Conservation (phyloP, 2,329 filamentous ascomycete species). For the Decorospora gaudefroyi region DNA sequence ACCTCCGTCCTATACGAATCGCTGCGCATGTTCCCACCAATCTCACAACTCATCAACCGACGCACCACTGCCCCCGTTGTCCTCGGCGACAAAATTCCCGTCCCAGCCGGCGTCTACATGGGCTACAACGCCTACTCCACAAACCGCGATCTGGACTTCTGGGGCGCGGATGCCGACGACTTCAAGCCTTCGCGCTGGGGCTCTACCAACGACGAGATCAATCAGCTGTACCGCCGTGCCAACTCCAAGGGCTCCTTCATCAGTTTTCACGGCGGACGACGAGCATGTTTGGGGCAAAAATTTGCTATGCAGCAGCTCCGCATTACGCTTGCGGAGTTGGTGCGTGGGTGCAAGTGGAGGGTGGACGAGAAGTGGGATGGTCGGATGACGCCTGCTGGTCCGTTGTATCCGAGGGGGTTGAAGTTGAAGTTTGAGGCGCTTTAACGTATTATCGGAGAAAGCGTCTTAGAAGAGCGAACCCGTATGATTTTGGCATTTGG, state of each 20-base stretch:
- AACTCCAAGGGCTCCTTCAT: slow-evolving; percentile 50
- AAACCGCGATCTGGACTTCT: slow-evolving; percentile 33
- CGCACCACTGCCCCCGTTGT: slow-evolving; percentile 38
- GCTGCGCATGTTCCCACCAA: slow-evolving; percentile 56
- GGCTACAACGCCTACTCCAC: slow-evolving; percentile 40
- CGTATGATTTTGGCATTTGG: too few relatives aligned
- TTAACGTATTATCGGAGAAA: neutral
- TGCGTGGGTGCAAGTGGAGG: slow-evolving; percentile 30
- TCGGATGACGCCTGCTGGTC: slow-evolving; percentile 35
- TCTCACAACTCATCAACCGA: slow-evolving; percentile 57
- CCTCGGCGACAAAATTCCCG: slow-evolving; percentile 25
- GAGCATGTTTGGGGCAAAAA: slow-evolving; percentile 51
- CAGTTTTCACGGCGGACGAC: slow-evolving; percentile 50
- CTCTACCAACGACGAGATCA: slow-evolving; percentile 42
- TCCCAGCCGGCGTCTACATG: slow-evolving; percentile 31
- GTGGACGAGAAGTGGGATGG: slow-evolving; percentile 35
- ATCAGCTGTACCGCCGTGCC: slow-evolving; percentile 42
- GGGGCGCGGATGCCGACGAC: slow-evolving; percentile 37
- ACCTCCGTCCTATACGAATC: slow-evolving; percentile 54
- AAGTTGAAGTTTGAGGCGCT: slow-evolving; percentile 29
- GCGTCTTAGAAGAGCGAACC: neutral
- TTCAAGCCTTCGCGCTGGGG: slow-evolving; percentile 52
- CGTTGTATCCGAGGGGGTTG: slow-evolving; percentile 25
- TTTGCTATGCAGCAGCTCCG: slow-evolving; percentile 50
- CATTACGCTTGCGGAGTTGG: slow-evolving; percentile 40